Evolutionary conservation across 257 asterid species (phyloP).

Genomic region (Solanum dulcamara): DNA sequence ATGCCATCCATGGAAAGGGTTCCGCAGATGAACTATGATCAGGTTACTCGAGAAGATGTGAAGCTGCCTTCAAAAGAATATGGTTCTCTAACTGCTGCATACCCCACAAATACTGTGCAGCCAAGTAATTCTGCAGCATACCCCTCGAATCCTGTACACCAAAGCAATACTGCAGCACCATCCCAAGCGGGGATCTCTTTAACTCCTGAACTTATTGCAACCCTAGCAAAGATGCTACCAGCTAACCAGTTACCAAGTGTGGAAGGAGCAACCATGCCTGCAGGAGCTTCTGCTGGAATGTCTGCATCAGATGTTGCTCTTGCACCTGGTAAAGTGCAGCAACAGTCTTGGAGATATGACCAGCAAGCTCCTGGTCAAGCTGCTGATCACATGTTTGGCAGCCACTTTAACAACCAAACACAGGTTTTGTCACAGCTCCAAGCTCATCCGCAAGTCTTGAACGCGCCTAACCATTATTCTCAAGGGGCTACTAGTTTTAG

Average conservation of each 20-base stretch:
- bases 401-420: constrained; percentile 37
- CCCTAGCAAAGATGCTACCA: constrained; percentile 58
- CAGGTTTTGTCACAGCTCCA: constrained; percentile 37
- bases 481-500: constrained; percentile 26
- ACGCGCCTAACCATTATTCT: constrained; percentile 21
- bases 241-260: constrained; percentile 32
- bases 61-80: constrained; percentile 29
- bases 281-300: constrained; percentile 21
- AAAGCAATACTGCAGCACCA: constrained; percentile 24
- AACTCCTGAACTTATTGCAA: constrained; percentile 92
- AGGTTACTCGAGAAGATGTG: constrained; percentile 29
- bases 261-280: constrained; percentile 24
- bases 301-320: constrained; percentile 24
- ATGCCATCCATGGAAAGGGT: constrained; percentile 35
- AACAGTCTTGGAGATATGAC: constrained; percentile 45
- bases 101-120: constrained; percentile 36
- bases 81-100: constrained; percentile 23
- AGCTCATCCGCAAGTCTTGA: constrained; percentile 28
- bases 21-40: constrained; percentile 22
- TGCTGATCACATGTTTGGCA: constrained; percentile 23
- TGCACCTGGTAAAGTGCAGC: constrained; percentile 27
- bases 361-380: constrained; percentile 28
- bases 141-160: constrained; percentile 36
- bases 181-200: constrained; percentile 54
- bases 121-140: constrained; percentile 28